Conservation (phyloP, 768 basidiomycete species). For the Panus rudis region DNA sequence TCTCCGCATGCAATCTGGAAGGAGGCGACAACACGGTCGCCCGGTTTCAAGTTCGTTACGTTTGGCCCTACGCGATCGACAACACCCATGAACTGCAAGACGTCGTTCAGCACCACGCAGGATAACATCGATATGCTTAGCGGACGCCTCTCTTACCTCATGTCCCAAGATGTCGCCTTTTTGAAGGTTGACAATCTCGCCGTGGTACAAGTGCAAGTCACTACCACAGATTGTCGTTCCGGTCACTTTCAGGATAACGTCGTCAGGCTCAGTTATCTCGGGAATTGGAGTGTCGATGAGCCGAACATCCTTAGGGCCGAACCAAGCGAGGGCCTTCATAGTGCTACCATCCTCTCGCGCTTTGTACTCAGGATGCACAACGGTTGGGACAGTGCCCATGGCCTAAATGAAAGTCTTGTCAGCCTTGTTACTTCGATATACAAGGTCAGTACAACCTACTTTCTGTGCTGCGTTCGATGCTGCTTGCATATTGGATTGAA, state of each 20-base stretch:
- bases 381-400: slow-evolving; percentile 34
- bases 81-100: slow-evolving; percentile 52
- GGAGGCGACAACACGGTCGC: slow-evolving; percentile 70
- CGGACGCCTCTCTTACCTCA: neutral
- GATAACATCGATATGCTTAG: neutral
- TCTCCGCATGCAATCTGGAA: slow-evolving; percentile 76
- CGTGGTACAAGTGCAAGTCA: slow-evolving; percentile 59
- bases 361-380: slow-evolving; percentile 38
- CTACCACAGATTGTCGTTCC: slow-evolving; percentile 55
- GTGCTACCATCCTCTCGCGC: slow-evolving; percentile 42
- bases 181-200: slow-evolving; percentile 62
- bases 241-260: slow-evolving; percentile 70
- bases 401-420: slow-evolving; percentile 6
- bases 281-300: slow-evolving; percentile 43
- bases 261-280: slow-evolving; percentile 64
- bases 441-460: slow-evolving; percentile 9
- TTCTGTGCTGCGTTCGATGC: slow-evolving; percentile 23
- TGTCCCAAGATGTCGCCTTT: slow-evolving; percentile 74
- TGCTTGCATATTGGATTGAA: slow-evolving; percentile 24
- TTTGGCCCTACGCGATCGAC: slow-evolving; percentile 60
- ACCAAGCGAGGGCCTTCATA: slow-evolving; percentile 70
- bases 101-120: neutral
- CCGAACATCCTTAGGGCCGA: slow-evolving; percentile 43
- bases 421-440: neutral
- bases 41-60: slow-evolving; percentile 51